phyloP scores from a whole-genome alignment of 2,329 filamentous ascomycete species.

The Colletotrichum godetiae region DNA sequence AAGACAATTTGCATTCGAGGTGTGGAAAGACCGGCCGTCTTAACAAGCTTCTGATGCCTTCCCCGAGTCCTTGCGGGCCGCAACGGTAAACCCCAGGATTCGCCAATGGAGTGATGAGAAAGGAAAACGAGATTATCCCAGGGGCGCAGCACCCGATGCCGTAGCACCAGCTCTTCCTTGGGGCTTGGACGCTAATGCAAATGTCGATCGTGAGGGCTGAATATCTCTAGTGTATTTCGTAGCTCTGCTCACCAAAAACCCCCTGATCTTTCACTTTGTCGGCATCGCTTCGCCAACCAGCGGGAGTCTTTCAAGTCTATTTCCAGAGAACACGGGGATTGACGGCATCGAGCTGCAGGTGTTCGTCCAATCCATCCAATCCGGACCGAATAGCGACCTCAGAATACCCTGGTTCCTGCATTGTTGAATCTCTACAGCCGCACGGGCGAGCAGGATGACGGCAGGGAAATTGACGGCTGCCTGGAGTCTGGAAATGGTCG shows the following conservation, averaged over 20 bases:
- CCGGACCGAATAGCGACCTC: background rate
- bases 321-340: background rate
- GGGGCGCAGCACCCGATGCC: constrained; percentile 13
- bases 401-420: constrained; percentile 15
- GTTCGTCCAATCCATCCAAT: constrained; percentile 23
- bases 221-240: background rate
- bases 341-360: background rate
- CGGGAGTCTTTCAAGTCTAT: constrained; percentile 9
- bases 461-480: constrained; percentile 24
- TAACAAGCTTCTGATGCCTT: constrained; percentile 19
- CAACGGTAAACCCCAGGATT: background rate
- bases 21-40: background rate
- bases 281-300: background rate
- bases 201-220: constrained; percentile 7
- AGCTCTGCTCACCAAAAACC: background rate
- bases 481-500: constrained; percentile 25
- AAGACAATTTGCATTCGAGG: background rate
- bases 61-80: background rate
- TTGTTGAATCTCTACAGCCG: background rate
- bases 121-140: constrained; percentile 18
- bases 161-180: background rate
- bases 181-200: constrained; percentile 18
- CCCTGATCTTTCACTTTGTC: background rate
- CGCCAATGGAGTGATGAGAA: background rate
- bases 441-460: background rate